These are phyloP conservation scores for Dioszegia aurantiaca DNA, from an alignment of 768 basidiomycete genomes.

Conservation along the genomic window DNA sequence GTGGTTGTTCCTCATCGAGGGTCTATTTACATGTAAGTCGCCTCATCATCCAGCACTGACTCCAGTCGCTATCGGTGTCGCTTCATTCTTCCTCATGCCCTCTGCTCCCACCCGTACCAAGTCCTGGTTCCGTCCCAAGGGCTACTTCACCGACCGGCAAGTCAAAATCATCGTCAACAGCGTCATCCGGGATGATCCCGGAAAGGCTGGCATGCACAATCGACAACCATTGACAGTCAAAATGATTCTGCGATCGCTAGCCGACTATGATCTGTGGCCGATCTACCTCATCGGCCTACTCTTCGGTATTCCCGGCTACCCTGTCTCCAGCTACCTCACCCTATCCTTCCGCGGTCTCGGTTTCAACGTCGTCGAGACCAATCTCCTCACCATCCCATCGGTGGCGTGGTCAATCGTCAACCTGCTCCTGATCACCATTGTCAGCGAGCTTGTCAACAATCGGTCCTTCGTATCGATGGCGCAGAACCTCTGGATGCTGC, in stretches of 20 bases:
- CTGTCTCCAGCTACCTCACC: conserved; percentile 42
- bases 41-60: conserved; percentile 12
- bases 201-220: conserved; percentile 39
- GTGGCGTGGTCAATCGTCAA: conserved; percentile 46
- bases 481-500: conserved; percentile 51
- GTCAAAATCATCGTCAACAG: conserved; percentile 51
- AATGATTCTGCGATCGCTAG: conserved; percentile 38
- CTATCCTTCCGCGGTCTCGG: conserved; percentile 45
- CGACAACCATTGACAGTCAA: conserved; percentile 43
- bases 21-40: conserved; percentile 27
- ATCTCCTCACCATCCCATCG: conserved; percentile 49
- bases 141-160: conserved; percentile 50
- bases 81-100: conserved; percentile 51
- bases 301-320: conserved; percentile 46
- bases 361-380: conserved; percentile 48
- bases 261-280: conserved; percentile 49
- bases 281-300: conserved; percentile 50
- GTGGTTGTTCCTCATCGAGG: conserved; percentile 62
- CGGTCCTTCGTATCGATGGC: conserved; percentile 32
- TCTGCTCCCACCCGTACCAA: conserved; percentile 44
- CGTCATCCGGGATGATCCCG: conserved; percentile 31
- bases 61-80: conserved; percentile 40
- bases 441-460: conserved; percentile 28
- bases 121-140: conserved; percentile 42
- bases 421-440: conserved; percentile 23